Evolutionary conservation across 805 yeast species (phyloP).

Genomic region (Myxozyma neotropica): DNA sequence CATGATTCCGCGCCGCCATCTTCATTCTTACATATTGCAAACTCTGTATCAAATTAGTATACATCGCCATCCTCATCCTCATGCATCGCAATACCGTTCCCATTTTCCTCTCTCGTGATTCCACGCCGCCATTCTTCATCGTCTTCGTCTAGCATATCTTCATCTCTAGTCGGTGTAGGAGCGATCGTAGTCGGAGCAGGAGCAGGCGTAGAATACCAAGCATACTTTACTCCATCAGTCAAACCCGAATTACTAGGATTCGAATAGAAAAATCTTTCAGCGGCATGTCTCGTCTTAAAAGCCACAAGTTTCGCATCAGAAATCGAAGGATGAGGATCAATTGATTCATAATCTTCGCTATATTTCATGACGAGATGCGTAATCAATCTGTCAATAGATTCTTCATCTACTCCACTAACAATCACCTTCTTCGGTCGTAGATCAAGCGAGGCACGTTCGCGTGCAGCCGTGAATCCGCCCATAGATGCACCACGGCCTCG

Average conservation of each 20-base stretch:
- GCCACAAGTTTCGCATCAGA: slow-evolving; percentile 31
- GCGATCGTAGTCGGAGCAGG: neutral
- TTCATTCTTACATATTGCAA: too few relatives aligned
- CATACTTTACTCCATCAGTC: slow-evolving; percentile 1
- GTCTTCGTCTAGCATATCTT: slow-evolving; percentile 15
- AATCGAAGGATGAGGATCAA: slow-evolving; percentile 26
- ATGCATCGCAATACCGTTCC: slow-evolving; percentile 19
- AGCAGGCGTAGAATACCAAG: slow-evolving; percentile 18
- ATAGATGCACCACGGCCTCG: neutral
- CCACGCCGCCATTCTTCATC: slow-evolving; percentile 9
- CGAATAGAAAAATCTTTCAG: slow-evolving; percentile 40
- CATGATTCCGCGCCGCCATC: slow-evolving; percentile 4
- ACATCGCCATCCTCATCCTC: slow-evolving; percentile 28
- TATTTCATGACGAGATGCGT: slow-evolving; percentile 27
- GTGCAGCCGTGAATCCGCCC: slow-evolving; percentile 37
- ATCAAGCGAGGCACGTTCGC: slow-evolving; percentile 41
- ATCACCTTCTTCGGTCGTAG: slow-evolving; percentile 45
- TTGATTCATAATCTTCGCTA: slow-evolving; percentile 41
- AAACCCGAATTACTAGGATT: slow-evolving; percentile 6
- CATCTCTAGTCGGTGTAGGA: slow-evolving; percentile 2
- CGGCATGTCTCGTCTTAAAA: slow-evolving; percentile 45
- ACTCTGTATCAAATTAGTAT: too few relatives aligned
- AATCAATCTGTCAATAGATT: neutral
- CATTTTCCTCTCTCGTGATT: slow-evolving; percentile 10
- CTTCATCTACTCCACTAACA: slow-evolving; percentile 40